Evolutionary conservation across 345 rosid genomes (phyloP), one percentile per base, ranked within the genome.

Genomic region (Brassica napus): DNA sequence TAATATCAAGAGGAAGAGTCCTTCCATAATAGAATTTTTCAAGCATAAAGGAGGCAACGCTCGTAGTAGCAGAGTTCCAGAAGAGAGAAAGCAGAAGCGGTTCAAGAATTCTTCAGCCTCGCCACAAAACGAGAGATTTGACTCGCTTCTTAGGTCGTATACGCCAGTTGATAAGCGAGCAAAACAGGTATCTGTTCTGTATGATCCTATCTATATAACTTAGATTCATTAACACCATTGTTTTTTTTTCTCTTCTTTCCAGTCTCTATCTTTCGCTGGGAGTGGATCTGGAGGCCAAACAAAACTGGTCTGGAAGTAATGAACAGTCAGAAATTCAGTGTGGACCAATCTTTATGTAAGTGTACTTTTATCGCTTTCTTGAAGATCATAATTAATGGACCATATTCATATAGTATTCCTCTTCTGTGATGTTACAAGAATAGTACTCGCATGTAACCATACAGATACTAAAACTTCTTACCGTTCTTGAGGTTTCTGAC

Each of bases 11-110:
- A 86, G 92, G 80, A 90, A 86, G 84, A 90, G 91, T 81, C 89
- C 97, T 24, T 91, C 97, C 1, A 88, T 92, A 73, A 84, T 92
- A 16, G 97, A 96, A 63, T 87, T 86, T 85, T 90, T 90, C 83
- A 91, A 85, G 86, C 87, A 90, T 86, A 89, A 84, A 82, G 97
- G 93, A 71, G 86, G 94, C 77, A 86, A 83, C 77, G 79, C 78
- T 65, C 69, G 66, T 6, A 63, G 72, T 6, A 63, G 72, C 35
- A 88, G 84, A 78, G 52, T 60, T 77, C 81, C 76, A 62, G 87
- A 84, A 68, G 84, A 82, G 74, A 91, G 82, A 88, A 91, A 82
- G 87, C 89, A 84, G 85, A 90, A 84, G 79, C 86, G 69, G 65
- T 80, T 85, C 12, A 72, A 77, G 23, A 83, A 80, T 60, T 69